Base-by-base conservation (phyloP, 768 basidiomycete species). In the Tulasnella sp. region DNA sequence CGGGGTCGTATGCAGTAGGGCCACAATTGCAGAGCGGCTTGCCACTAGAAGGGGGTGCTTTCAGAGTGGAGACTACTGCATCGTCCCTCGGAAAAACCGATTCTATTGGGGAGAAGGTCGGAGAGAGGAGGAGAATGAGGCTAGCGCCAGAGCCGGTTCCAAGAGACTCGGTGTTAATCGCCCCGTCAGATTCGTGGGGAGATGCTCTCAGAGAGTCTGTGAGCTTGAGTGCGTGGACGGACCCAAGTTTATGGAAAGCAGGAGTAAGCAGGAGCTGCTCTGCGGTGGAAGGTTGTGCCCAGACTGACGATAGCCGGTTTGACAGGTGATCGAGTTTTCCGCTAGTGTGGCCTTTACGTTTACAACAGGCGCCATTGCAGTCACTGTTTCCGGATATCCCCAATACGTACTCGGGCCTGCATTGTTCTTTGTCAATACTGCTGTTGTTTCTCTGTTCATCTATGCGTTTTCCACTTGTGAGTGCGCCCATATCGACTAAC, bases 161-260 rank as follows among this genome's bases (percentile, higher is more conserved):
- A 34, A n/a, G 75, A 76, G 75, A 76, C 56, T 48, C 75, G 5
- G 75, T 76, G 18, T 52, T 76, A 42, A 48, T 76, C 34, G 75
- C 75, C 12, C 75, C 75, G 21, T 42, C 75, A 24, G 75, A 76
- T 76, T 42, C 44, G 21, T 76, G 75, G 75, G 34, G 24, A 27
- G 42, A 46, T 76, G 75, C 75, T 31, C 36, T 76, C 24, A 76
- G 56, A 44, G 75, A 76, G 44, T 36, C 38, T 18, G 5, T 76
- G 1, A 31, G 31, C 56, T 39, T 56, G 75, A 9, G 38, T 52
- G 73, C 48, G 7, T 76, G 75, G 75, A 76, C 46, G 48, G 56
- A 76, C n/a, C 75, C 75, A 27, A 46, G n/a, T 21, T n/a, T 76
- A n/a, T 76, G 75, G 75, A 76, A 48, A 34, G 75, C 75, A 5